Percentiles rank a stretch among this genome's conserved stretches.
Conservation (phyloP, 169 alveolate genomes). For the Cryptosporidium parvum region DNA sequence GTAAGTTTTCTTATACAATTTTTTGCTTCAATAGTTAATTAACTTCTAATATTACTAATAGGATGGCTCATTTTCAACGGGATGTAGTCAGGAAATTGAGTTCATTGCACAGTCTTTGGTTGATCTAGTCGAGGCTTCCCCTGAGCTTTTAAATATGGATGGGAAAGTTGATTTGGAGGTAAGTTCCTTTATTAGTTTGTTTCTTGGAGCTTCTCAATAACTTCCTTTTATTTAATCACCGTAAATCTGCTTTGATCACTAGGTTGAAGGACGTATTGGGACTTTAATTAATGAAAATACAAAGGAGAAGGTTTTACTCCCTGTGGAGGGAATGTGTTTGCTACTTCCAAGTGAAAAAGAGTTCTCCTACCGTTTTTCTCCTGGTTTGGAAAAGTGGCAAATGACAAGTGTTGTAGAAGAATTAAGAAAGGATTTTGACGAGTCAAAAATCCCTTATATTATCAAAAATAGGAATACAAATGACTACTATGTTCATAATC, state of each 20-base stretch:
- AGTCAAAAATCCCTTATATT: conserved; percentile 45
- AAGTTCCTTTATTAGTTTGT: background rate
- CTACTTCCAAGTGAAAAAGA: conserved; percentile 62
- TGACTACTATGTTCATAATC: conserved; percentile 49
- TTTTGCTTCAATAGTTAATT: background rate
- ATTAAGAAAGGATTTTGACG: conserved; percentile 54
- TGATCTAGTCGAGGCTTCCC: conserved; percentile 67
- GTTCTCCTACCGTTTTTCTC: conserved; percentile 55
- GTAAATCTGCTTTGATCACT: background rate
- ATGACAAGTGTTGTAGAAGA: conserved; percentile 53
- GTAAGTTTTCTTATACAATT: conserved; percentile 1
- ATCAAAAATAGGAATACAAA: conserved; percentile 44
- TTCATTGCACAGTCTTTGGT: conserved; percentile 69
- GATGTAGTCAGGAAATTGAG: conserved; percentile 67
- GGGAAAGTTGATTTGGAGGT: conserved; percentile 54
- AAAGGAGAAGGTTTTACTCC: conserved; percentile 26
- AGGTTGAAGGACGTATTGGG: conserved; percentile 74
- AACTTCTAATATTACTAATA: background rate
- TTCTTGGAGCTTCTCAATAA: background rate
- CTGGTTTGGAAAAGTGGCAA: conserved; percentile 73
- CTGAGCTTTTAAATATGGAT: conserved; percentile 38
- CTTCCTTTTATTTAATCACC: background rate
- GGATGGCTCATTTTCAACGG: conserved; percentile 73
- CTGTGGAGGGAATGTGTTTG: conserved; percentile 51
- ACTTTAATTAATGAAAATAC: conserved; percentile 40